Percentiles rank a stretch among this genome's conserved stretches.
Conservation (phyloP, 2,329 filamentous ascomycete species). For the Neonectria magnoliae region DNA sequence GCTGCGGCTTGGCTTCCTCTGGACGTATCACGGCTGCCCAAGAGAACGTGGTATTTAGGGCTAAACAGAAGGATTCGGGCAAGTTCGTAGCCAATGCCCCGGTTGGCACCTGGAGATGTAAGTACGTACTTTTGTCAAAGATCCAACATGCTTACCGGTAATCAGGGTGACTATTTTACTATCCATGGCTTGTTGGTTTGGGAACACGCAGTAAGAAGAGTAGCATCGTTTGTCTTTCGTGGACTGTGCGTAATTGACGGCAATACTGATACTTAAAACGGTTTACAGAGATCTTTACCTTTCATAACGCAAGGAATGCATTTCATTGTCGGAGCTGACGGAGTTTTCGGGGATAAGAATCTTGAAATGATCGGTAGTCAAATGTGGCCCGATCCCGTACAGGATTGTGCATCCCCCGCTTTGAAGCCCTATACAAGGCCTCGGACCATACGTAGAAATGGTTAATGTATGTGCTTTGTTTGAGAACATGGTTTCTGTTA, state of each 20-base stretch:
- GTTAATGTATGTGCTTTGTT: not conserved
- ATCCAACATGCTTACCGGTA: not conserved
- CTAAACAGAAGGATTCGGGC: conserved; percentile 12
- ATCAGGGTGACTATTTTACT: conserved; percentile 11
- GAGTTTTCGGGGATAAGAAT: not conserved
- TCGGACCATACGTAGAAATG: not conserved
- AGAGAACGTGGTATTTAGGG: conserved; percentile 1
- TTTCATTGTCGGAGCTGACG: not conserved
- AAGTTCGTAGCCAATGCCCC: conserved; percentile 9
- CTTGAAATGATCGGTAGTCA: not conserved
- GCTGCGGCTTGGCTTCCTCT: conserved; percentile 8
- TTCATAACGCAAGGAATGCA: not conserved
- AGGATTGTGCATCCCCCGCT: not conserved
- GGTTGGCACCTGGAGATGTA: conserved; percentile 5
- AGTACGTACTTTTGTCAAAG: no score
- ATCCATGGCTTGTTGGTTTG: conserved; percentile 1
- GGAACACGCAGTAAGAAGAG: not conserved
- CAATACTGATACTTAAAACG: not conserved
- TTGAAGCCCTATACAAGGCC: no score
- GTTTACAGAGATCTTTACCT: not conserved
- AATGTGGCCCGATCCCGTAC: not conserved
- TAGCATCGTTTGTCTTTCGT: not conserved
- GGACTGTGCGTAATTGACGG: not conserved
- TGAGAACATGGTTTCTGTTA: not conserved
- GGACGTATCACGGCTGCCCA: conserved; percentile 9